Conservation (phyloP, 257 asterid species). For the Galeopsis tetrahit region DNA sequence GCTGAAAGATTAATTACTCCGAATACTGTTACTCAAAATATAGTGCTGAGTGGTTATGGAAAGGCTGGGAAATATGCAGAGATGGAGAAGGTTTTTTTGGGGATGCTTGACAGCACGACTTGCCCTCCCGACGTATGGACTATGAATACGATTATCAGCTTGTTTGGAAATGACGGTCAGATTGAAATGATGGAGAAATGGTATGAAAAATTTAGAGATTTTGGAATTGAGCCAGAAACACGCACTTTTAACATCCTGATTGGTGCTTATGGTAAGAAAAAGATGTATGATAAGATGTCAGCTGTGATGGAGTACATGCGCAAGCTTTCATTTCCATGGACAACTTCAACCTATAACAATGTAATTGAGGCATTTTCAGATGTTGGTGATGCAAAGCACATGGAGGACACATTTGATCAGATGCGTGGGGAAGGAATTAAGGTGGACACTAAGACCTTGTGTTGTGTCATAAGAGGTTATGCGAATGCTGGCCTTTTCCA, state of each 20-base stretch:
- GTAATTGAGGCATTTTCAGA: conserved; percentile 92
- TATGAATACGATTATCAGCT: conserved; percentile 77
- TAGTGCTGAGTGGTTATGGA: conserved; percentile 84
- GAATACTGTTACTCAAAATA: conserved; percentile 88
- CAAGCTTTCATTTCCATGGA: conserved; percentile 87
- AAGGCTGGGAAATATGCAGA: conserved; percentile 79
- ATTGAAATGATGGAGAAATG: conserved; percentile 92
- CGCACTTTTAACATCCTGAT: conserved; percentile 83
- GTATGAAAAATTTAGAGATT: conserved; percentile 83
- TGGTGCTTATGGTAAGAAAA: conserved; percentile 90
- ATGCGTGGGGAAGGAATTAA: conserved; percentile 84
- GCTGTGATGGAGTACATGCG: conserved; percentile 98
- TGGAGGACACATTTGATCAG: conserved; percentile 86
- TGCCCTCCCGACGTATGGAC: conserved; percentile 88
- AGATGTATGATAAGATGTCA: conserved; percentile 93
- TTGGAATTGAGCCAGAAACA: conserved; percentile 86
- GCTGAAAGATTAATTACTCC: conserved; percentile 63
- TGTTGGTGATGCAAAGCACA: conserved; percentile 75
- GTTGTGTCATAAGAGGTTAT: conserved; percentile 86
- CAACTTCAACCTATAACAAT: conserved; percentile 89
- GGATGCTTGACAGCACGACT: conserved; percentile 65
- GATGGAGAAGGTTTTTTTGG: conserved; percentile 78
- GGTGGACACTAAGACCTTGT: conserved; percentile 82
- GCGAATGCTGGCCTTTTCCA: conserved; percentile 83
- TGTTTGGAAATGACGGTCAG: conserved; percentile 83